Evolutionary conservation across 202 grass and related monocot genomes (phyloP).

Genomic region (Saccharum hybrid): DNA sequence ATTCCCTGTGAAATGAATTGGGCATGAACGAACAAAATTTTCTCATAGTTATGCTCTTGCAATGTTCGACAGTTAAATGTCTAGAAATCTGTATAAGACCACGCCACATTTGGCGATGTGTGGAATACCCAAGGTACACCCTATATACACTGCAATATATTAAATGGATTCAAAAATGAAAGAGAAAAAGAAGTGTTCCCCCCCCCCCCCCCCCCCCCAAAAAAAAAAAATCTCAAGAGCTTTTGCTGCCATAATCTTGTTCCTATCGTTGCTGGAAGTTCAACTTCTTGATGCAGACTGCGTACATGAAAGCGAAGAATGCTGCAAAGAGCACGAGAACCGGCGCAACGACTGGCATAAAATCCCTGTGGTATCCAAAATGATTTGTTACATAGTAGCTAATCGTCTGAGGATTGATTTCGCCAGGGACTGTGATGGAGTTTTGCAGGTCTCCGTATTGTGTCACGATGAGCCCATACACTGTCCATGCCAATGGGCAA

Average conservation of each 20-base stretch:
- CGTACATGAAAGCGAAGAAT: slow-evolving; percentile 94
- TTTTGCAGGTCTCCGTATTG: slow-evolving; percentile 85
- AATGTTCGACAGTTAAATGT: slow-evolving; percentile 30
- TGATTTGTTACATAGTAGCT: slow-evolving; percentile 75
- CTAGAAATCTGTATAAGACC: slow-evolving; percentile 10
- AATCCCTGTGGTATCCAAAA: slow-evolving; percentile 74
- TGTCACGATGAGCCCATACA: slow-evolving; percentile 95
- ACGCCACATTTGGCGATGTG: slow-evolving; percentile 32
- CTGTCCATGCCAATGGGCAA: slow-evolving; percentile 96
- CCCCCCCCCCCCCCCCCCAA: not conserved
- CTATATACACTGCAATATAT: slow-evolving; percentile 44
- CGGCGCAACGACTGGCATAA: slow-evolving; percentile 75
- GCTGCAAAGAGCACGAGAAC: slow-evolving; percentile 73
- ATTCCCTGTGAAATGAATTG: slow-evolving; percentile 8
- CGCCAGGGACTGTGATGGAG: slow-evolving; percentile 55
- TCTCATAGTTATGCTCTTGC: slow-evolving; percentile 1
- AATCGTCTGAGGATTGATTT: slow-evolving; percentile 40
- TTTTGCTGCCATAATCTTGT: slow-evolving; percentile 24
- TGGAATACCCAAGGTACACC: slow-evolving; percentile 33
- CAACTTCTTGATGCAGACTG: slow-evolving; percentile 83
- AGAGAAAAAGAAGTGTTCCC: slow-evolving; percentile 12
- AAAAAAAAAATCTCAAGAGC: not conserved
- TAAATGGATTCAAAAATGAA: slow-evolving; percentile 43
- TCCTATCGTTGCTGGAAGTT: slow-evolving; percentile 93
- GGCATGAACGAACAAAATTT: slow-evolving; percentile 42